Percentiles rank a stretch among this genome's conserved stretches.
Evolutionary conservation across 345 rosid species (phyloP).

Genomic region (Mallotus nudiflorus): DNA sequence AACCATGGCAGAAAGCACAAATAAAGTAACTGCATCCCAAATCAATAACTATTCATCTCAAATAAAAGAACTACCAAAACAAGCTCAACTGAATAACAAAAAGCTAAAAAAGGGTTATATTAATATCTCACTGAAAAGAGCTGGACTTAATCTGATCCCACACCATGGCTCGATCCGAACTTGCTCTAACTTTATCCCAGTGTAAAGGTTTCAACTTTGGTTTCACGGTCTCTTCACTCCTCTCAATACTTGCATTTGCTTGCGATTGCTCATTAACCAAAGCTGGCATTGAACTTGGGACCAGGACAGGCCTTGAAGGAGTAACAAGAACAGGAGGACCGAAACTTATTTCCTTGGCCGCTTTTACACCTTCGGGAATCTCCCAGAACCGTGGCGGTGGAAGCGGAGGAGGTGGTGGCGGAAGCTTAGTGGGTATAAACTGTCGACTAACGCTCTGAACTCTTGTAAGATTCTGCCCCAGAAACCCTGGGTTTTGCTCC

Average conservation of each 20-base stretch:
- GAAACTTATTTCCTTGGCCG: constrained; percentile 9
- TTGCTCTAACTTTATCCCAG: constrained; percentile 97
- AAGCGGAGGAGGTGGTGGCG: constrained; percentile 75
- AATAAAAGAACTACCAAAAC: neutral
- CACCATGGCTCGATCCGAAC: constrained; percentile 86
- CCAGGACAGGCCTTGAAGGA: constrained; percentile 40
- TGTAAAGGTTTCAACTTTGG: constrained; percentile 91
- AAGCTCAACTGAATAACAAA: neutral
- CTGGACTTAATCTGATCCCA: constrained; percentile 94
- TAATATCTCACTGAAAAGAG: constrained; percentile 80
- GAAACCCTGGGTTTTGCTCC: constrained; percentile 16
- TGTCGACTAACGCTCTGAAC: constrained; percentile 18
- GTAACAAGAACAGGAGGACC: constrained; percentile 43
- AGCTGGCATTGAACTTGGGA: constrained; percentile 20
- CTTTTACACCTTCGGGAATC: constrained; percentile 28
- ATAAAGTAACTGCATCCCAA: neutral
- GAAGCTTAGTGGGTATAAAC: constrained; percentile 43
- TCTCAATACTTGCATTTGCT: constrained; percentile 33
- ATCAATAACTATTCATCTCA: neutral
- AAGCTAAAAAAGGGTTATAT: neutral
- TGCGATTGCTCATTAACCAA: constrained; percentile 22
- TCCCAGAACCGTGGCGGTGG: constrained; percentile 66
- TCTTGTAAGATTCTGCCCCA: constrained; percentile 18
- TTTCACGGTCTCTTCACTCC: constrained; percentile 48
- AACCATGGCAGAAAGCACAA: neutral